phyloP scores from a whole-genome alignment of 1,284 basidiomycete species.

The Trichosporon coremiiforme region DNA sequence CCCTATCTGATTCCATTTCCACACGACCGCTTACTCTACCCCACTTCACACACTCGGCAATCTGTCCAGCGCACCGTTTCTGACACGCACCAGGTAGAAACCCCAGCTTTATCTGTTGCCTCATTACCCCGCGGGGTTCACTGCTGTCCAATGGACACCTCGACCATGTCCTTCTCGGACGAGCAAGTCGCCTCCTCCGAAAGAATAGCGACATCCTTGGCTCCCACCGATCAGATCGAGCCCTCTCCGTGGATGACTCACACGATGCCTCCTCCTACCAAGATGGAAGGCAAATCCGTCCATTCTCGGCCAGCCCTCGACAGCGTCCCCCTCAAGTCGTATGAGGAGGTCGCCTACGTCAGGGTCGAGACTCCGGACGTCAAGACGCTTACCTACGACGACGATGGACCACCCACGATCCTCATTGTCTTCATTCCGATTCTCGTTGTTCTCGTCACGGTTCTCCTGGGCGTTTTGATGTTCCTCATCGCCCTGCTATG shows the following conservation, averaged over 20 bases:
- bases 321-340: background rate
- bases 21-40: background rate
- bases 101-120: background rate
- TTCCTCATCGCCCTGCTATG: conserved; percentile 86
- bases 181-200: conserved; percentile 18
- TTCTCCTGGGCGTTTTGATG: conserved; percentile 86
- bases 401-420: conserved; percentile 41
- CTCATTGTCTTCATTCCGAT: conserved; percentile 66
- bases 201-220: conserved; percentile 24
- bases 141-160: conserved; percentile 40
- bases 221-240: conserved; percentile 20
- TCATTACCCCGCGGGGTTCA: conserved; percentile 8
- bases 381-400: conserved; percentile 21
- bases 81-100: conserved; percentile 4
- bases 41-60: background rate
- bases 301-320: conserved; percentile 12
- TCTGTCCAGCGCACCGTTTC: background rate
- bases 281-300: conserved; percentile 8
- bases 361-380: background rate
- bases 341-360: background rate
- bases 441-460: conserved; percentile 85
- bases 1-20: background rate
- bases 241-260: conserved; percentile 41
- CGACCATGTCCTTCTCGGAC: conserved; percentile 40
- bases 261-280: conserved; percentile 38